Conservation (phyloP, 768 basidiomycete genomes). For the Aureoboletus auriporus region DNA sequence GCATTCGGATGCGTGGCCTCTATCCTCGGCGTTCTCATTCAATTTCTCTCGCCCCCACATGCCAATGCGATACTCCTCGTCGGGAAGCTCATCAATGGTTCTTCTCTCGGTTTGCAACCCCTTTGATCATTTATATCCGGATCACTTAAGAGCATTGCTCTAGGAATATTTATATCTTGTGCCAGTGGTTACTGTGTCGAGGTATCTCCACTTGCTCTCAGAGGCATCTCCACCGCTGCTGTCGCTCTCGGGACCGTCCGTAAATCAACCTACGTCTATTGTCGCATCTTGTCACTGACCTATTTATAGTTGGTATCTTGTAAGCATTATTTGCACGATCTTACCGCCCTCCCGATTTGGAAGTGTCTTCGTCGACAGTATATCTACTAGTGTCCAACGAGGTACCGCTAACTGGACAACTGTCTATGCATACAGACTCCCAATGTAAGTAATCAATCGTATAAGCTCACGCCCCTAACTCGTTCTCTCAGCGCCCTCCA, state of each 20-base stretch:
- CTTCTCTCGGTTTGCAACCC: conserved; percentile 18
- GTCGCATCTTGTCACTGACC: background rate
- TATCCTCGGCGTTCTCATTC: conserved; percentile 18
- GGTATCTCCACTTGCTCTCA: conserved; percentile 24
- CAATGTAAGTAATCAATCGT: conserved; percentile 15
- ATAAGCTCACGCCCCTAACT: background rate
- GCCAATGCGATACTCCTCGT: conserved; percentile 20
- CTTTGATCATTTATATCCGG: too few relatives aligned
- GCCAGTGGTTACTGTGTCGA: conserved; percentile 25
- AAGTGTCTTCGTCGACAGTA: conserved; percentile 2
- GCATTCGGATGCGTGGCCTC: conserved; percentile 19
- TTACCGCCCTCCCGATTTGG: too few relatives aligned
- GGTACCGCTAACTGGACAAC: conserved; percentile 21
- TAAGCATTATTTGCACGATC: conserved; percentile 1
- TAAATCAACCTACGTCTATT: conserved; percentile 1
- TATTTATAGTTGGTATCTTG: conserved; percentile 20
- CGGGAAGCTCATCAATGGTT: conserved; percentile 24
- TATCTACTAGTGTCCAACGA: conserved; percentile 22
- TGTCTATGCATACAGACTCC: conserved; percentile 23
- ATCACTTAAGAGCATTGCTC: background rate
- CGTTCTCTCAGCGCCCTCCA: conserved; percentile 21
- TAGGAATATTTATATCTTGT: conserved; percentile 23
- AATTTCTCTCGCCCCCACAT: conserved; percentile 22
- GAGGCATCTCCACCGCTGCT: conserved; percentile 21
- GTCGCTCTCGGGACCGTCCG: conserved; percentile 26